A percentile compares a stretch with the other conserved stretches of the same genome.
Conservation (phyloP, 257 asterid species). For the Catharanthus roseus region DNA sequence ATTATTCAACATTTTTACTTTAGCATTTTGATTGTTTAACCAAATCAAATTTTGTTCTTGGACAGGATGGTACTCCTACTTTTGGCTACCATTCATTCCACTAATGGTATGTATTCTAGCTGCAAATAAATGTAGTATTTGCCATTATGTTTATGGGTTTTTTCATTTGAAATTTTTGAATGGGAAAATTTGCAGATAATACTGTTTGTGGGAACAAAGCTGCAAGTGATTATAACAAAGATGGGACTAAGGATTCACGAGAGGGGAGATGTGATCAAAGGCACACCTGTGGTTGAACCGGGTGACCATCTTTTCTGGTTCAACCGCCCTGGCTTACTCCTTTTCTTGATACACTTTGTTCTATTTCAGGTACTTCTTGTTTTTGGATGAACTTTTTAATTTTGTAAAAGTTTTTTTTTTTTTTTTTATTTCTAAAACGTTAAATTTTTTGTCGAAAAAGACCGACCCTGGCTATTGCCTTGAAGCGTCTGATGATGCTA, state of each 20-base stretch:
- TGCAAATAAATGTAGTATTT: background rate
- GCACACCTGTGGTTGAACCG: constrained; percentile 75
- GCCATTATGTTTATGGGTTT: background rate
- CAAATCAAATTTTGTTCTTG: background rate
- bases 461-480: too few relatives aligned
- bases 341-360: constrained; percentile 71
- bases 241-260: constrained; percentile 82
- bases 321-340: constrained; percentile 66
- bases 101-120: constrained; percentile 45
- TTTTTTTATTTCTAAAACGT: too few relatives aligned
- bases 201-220: constrained; percentile 71
- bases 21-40: background rate
- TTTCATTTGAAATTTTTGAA: background rate
- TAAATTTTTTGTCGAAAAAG: too few relatives aligned
- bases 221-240: constrained; percentile 82
- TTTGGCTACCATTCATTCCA: constrained; percentile 89
- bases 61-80: constrained; percentile 81
- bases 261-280: constrained; percentile 63
- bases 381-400: background rate
- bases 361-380: constrained; percentile 63
- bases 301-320: constrained; percentile 90
- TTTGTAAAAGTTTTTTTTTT: too few relatives aligned
- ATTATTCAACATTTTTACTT: too few relatives aligned
- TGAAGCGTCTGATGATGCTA: too few relatives aligned
- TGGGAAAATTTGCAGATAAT: constrained; percentile 45